Percentiles rank a stretch among this genome's conserved stretches.
Evolutionary conservation across 768 basidiomycete species (phyloP).

Genomic region (Phanerodontia chrysosporium): DNA sequence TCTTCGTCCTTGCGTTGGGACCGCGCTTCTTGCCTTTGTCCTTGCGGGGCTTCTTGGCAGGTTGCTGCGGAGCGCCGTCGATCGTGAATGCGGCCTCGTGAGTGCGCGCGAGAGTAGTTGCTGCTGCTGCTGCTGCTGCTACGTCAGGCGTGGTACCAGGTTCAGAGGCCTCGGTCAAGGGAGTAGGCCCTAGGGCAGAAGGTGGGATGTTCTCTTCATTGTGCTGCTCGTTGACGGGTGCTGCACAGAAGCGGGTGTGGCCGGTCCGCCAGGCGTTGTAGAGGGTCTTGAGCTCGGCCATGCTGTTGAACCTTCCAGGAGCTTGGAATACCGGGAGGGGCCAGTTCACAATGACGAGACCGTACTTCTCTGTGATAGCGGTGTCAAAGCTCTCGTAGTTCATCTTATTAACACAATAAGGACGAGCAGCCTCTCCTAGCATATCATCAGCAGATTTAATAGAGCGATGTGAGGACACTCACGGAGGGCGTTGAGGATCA

Average conservation of each 20-base stretch:
- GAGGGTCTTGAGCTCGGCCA: conserved; percentile 12
- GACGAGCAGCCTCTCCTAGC: not conserved
- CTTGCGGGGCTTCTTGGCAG: not conserved
- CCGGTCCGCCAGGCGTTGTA: conserved; percentile 16
- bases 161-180: too few species aligned
- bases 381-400: conserved; percentile 19
- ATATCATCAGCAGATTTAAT: not conserved
- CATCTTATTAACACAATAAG: conserved; percentile 10
- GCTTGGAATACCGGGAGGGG: conserved; percentile 16
- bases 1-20: not conserved
- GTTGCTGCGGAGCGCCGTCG: too few species aligned
- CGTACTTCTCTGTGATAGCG: conserved; percentile 14
- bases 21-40: conserved; percentile 7
- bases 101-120: too few species aligned
- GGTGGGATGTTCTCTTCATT: too few species aligned
- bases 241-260: conserved; percentile 13
- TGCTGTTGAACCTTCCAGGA: conserved; percentile 13
- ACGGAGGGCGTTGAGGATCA: not conserved
- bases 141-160: too few species aligned
- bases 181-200: too few species aligned
- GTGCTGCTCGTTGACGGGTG: conserved; percentile 6
- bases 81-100: too few species aligned
- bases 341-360: conserved; percentile 19
- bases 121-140: too few species aligned
- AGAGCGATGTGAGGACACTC: not conserved